These are phyloP conservation scores for Sinapis alba DNA, from an alignment of 441 rosid genomes.

Conservation along the genomic window DNA sequence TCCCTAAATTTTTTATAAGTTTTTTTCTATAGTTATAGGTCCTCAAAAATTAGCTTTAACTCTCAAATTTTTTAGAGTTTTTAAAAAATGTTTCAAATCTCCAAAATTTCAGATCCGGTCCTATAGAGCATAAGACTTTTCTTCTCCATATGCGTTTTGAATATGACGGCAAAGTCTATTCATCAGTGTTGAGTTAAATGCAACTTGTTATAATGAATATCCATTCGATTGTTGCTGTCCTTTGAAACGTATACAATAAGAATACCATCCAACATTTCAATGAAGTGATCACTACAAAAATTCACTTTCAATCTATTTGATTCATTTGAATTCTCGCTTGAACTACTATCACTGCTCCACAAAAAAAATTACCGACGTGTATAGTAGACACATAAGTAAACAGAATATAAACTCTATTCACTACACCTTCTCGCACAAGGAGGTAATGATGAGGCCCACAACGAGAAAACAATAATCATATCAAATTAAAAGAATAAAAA, in stretches of 20 bases:
- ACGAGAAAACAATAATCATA: constrained; percentile 2
- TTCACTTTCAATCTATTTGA: neutral
- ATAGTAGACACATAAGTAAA: neutral
- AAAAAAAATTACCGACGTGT: neutral
- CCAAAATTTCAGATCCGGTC: too few relatives aligned
- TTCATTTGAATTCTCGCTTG: neutral
- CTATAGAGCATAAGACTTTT: neutral
- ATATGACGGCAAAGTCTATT: neutral
- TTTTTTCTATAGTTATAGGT: too few relatives aligned
- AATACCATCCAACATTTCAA: neutral
- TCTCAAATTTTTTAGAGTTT: too few relatives aligned
- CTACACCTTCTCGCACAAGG: constrained; percentile 36
- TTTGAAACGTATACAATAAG: neutral
- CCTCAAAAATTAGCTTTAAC: too few relatives aligned
- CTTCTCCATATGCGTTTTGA: neutral
- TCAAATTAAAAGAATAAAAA: constrained; percentile 1
- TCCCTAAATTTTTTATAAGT: too few relatives aligned
- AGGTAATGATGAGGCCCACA: constrained; percentile 32
- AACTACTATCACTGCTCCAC: neutral
- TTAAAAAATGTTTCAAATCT: too few relatives aligned
- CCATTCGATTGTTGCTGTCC: neutral
- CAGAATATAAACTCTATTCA: constrained; percentile 16
- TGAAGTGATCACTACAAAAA: neutral
- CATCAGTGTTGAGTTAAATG: neutral
- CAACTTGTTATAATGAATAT: neutral